phyloP scores from a whole-genome alignment of 345 rosid genomes.

The Dipteronia dyeriana region DNA sequence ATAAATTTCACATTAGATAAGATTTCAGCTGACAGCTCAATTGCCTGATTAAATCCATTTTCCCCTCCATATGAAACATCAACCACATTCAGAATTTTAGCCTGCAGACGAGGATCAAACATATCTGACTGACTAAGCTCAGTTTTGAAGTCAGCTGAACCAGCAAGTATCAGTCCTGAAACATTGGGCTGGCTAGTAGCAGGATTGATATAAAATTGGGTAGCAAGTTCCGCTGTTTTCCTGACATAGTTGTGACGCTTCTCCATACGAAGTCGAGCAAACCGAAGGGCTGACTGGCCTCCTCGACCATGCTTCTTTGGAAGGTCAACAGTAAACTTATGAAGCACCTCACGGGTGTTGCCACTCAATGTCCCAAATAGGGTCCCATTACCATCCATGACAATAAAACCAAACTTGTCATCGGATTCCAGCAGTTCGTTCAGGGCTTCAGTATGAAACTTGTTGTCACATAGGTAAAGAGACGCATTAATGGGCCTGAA shows the following conservation, averaged over 20 bases:
- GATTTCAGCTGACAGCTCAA: conserved; percentile 67
- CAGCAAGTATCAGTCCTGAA: conserved; percentile 64
- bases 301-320: conserved; percentile 84
- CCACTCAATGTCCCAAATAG: conserved; percentile 77
- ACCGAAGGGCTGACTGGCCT: conserved; percentile 79
- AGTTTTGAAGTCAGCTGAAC: conserved; percentile 77
- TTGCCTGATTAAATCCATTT: conserved; percentile 78
- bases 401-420: conserved; percentile 76
- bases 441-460: conserved; percentile 73
- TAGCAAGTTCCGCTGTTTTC: conserved; percentile 77
- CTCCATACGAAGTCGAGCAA: conserved; percentile 78
- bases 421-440: conserved; percentile 74
- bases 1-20: conserved; percentile 69
- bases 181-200: conserved; percentile 75
- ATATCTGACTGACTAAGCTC: conserved; percentile 77
- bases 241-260: conserved; percentile 83
- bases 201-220: conserved; percentile 63
- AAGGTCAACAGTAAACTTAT: conserved; percentile 64
- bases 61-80: conserved; percentile 78
- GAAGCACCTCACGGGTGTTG: conserved; percentile 68
- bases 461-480: conserved; percentile 71
- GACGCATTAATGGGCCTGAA: conserved; percentile 73
- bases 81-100: conserved; percentile 65
- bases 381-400: conserved; percentile 81
- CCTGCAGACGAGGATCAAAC: conserved; percentile 76